Percentiles rank a stretch among this genome's conserved stretches.
Conservation (phyloP, 177 flowering plant species). For the Vitis hybrid region DNA sequence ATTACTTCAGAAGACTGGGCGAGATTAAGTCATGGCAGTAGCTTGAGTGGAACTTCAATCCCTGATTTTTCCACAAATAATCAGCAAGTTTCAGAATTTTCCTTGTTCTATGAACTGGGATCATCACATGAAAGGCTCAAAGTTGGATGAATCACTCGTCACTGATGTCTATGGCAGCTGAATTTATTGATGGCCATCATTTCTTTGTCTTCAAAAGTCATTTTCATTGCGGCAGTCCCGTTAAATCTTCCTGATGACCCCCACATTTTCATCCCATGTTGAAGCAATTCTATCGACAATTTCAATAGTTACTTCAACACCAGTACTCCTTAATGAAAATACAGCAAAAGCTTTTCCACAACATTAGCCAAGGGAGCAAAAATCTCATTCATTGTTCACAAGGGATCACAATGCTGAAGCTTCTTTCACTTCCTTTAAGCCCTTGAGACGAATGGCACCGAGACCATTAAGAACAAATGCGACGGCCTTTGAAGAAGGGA, state of each 20-base stretch:
- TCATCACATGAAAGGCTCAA: conserved; percentile 90
- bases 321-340: conserved; percentile 75
- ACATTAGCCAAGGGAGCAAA: conserved; percentile 92
- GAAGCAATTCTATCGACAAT: conserved; percentile 69
- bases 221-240: conserved; percentile 74
- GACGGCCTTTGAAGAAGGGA: conserved; percentile 86
- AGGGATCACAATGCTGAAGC: conserved; percentile 71
- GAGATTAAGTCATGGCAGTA: conserved; percentile 77
- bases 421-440: conserved; percentile 85
- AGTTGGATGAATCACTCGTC: conserved; percentile 77
- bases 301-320: conserved; percentile 91
- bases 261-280: conserved; percentile 37
- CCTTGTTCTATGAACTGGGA: conserved; percentile 90
- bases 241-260: conserved; percentile 43
- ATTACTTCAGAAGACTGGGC: conserved; percentile 92
- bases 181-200: conserved; percentile 34
- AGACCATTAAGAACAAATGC: conserved; percentile 93
- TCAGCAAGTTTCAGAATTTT: conserved; percentile 88
- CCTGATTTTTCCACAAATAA: conserved; percentile 96
- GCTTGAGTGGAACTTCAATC: conserved; percentile 81
- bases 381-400: conserved; percentile 83
- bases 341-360: conserved; percentile 94
- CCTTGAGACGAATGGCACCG: conserved; percentile 93
- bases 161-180: conserved; percentile 50
- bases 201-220: conserved; percentile 62